These are phyloP conservation scores for Cladophialophora chaetospira DNA, from an alignment of 2,329 filamentous ascomycete species.

Conservation along the genomic window DNA sequence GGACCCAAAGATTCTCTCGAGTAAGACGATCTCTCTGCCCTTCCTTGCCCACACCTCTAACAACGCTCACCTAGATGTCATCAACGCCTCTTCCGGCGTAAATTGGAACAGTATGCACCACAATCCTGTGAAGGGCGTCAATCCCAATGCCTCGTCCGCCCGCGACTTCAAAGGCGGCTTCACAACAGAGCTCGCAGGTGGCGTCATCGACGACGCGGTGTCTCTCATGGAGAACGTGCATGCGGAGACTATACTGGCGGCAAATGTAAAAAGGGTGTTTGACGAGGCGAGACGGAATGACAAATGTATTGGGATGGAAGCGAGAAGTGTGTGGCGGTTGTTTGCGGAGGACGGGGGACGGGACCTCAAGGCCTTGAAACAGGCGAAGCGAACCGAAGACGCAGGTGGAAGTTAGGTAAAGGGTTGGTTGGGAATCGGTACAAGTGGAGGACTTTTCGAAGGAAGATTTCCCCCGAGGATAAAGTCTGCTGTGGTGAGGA, in stretches of 20 bases:
- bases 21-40: neutral
- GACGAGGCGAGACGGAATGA: conserved; percentile 9
- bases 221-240: conserved; percentile 4
- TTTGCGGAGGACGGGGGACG: conserved; percentile 7
- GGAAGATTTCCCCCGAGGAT: no score
- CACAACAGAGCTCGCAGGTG: conserved; percentile 10
- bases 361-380: neutral
- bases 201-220: conserved; percentile 11
- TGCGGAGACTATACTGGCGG: neutral
- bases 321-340: conserved; percentile 9
- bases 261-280: conserved; percentile 3
- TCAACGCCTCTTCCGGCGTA: conserved; percentile 10
- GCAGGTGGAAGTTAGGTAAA: no score
- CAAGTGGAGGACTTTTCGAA: no score
- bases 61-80: neutral
- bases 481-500: no score
- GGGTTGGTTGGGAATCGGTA: no score
- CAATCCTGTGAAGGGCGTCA: conserved; percentile 11
- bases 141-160: conserved; percentile 2
- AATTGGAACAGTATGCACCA: conserved; percentile 11
- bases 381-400: no score
- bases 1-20: conserved; percentile 10
- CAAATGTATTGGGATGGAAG: conserved; percentile 11
- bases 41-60: neutral
- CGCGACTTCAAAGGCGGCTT: conserved; percentile 12